A percentile compares a stretch with the other conserved stretches of the same genome.
Conservation (phyloP, 768 basidiomycete species). For the Tricholomella constricta region DNA sequence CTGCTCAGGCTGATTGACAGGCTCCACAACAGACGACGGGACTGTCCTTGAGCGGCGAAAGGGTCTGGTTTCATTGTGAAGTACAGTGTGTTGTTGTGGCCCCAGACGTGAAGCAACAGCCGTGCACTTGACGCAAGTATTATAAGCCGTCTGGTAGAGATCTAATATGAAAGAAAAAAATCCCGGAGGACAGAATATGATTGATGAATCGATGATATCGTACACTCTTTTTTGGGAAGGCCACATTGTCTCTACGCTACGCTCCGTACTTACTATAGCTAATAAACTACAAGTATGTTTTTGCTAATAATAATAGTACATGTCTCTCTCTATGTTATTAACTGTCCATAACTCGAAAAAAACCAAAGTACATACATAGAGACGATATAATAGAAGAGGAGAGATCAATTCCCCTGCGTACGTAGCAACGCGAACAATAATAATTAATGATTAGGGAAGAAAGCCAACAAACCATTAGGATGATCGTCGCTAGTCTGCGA, state of each 20-base stretch:
- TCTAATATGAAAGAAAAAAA: neutral
- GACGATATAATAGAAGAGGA: neutral
- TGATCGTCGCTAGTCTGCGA: conserved; percentile 12
- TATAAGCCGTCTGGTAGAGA: no score
- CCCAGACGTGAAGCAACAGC: no score
- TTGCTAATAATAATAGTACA: conserved; percentile 5
- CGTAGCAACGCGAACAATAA: neutral
- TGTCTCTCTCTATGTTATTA: neutral
- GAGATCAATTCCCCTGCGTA: conserved; percentile 5
- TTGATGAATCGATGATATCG: neutral
- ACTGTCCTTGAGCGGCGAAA: no score
- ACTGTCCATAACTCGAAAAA: neutral
- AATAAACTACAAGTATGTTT: conserved; percentile 4
- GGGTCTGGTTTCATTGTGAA: no score
- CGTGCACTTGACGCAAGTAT: no score
- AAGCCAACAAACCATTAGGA: conserved; percentile 24
- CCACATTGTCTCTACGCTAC: neutral
- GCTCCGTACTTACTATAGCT: neutral
- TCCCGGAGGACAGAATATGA: neutral
- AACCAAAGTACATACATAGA: neutral
- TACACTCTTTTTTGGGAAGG: neutral
- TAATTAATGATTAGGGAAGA: conserved; percentile 19
- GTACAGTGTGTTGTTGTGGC: no score
- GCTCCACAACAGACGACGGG: no score
- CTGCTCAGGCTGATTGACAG: no score